These are phyloP conservation scores for Mucor indicus DNA, from an alignment of 371 early-diverging fungal species.

Conservation along the genomic window DNA sequence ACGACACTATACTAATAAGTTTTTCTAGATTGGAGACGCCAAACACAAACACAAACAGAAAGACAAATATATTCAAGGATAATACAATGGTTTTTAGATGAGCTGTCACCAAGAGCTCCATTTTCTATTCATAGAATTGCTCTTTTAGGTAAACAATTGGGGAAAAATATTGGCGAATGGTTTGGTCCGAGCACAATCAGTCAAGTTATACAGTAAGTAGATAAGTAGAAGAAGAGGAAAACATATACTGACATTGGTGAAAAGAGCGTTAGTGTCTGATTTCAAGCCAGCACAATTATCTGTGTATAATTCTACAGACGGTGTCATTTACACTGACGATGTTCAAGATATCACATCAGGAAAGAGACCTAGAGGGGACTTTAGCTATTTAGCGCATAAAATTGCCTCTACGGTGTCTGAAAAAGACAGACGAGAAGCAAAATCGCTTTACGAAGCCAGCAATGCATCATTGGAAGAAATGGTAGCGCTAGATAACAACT, in stretches of 20 bases:
- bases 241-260: background rate
- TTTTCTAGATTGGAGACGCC: conserved; percentile 51
- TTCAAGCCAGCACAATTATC: conserved; percentile 59
- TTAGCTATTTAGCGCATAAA: conserved; percentile 14
- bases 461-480: background rate
- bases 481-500: conserved; percentile 1
- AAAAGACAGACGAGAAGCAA: conserved; percentile 23
- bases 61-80: conserved; percentile 49
- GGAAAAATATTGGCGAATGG: conserved; percentile 94
- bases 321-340: conserved; percentile 67
- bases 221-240: too few species aligned
- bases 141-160: conserved; percentile 77
- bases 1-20: background rate
- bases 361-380: conserved; percentile 37
- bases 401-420: conserved; percentile 5
- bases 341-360: conserved; percentile 44
- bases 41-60: conserved; percentile 24
- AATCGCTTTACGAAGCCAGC: conserved; percentile 26
- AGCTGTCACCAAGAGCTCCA: conserved; percentile 65
- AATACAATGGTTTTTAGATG: conserved; percentile 82
- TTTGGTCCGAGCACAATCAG: conserved; percentile 94
- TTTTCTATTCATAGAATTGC: conserved; percentile 95
- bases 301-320: conserved; percentile 74
- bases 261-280: conserved; percentile 67
- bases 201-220: conserved; percentile 77